These are phyloP conservation scores for Sarocladiaceae sp. DNA, from an alignment of 2,329 filamentous ascomycete genomes.

Conservation along the genomic window DNA sequence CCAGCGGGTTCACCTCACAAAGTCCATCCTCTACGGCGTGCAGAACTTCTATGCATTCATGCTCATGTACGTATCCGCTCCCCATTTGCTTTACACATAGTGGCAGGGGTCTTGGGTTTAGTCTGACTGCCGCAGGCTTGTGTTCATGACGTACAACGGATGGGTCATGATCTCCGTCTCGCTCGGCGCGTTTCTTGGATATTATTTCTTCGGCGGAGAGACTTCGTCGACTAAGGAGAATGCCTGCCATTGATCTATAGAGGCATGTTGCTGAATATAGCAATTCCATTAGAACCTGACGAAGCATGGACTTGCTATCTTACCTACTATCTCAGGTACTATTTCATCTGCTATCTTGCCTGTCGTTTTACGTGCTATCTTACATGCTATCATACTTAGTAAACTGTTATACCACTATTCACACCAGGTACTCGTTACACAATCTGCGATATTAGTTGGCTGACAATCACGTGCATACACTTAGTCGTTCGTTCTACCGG, in stretches of 20 bases:
- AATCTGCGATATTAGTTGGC: no score
- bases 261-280: no score
- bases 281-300: no score
- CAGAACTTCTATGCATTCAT: conserved; percentile 99
- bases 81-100: neutral
- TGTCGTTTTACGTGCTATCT: no score
- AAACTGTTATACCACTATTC: no score
- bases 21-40: conserved; percentile 79
- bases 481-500: no score
- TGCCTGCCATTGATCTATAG: conserved; percentile 90
- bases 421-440: no score
- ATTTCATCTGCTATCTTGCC: no score
- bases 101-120: neutral
- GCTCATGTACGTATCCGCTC: conserved; percentile 73
- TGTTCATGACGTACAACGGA: conserved; percentile 99
- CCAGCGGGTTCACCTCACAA: conserved; percentile 69
- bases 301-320: no score
- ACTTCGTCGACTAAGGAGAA: conserved; percentile 75
- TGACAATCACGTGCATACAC: no score
- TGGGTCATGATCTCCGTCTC: conserved; percentile 94
- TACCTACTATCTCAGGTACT: no score
- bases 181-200: conserved; percentile 84
- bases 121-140: conserved; percentile 57
- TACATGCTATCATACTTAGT: no score
- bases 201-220: conserved; percentile 71